A percentile compares a stretch with the other conserved stretches of the same genome.
phyloP scores from a whole-genome alignment of 163 green algal genomes.

The Scenedesmus sp. region DNA sequence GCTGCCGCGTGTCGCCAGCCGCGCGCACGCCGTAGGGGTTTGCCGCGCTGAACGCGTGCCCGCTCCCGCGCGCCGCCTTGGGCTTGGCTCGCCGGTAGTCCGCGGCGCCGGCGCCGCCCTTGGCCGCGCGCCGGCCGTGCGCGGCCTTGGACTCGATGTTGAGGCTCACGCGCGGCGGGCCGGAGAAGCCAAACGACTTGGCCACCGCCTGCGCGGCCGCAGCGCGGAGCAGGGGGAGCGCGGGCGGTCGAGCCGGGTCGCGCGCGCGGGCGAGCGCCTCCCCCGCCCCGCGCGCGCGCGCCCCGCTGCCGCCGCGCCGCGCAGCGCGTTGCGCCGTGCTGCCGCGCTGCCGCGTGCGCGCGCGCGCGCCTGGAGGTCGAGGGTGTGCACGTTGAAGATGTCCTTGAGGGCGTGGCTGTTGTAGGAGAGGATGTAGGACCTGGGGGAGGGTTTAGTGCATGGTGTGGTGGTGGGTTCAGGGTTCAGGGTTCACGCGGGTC shows the following conservation, averaged over 20 bases:
- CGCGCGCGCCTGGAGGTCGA: constrained; percentile 78
- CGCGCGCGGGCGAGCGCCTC: too few relatives aligned
- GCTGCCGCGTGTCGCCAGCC: constrained; percentile 84
- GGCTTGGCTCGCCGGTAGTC: constrained; percentile 66
- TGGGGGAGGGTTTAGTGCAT: constrained; percentile 64
- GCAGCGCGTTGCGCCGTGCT: too few relatives aligned
- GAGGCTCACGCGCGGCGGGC: constrained; percentile 83
- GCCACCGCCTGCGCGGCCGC: constrained; percentile 72
- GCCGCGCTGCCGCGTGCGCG: too few relatives aligned
- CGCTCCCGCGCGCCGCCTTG: too few relatives aligned
- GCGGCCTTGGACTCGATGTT: constrained; percentile 88
- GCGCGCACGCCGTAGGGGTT: constrained; percentile 89
- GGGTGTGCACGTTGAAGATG: constrained; percentile 96
- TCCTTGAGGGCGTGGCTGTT: constrained; percentile 97
- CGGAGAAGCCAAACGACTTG: constrained; percentile 92
- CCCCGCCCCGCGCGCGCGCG: background rate
- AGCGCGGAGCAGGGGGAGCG: background rate
- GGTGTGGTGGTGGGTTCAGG: constrained; percentile 63
- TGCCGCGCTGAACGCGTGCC: constrained; percentile 85
- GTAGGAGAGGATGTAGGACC: constrained; percentile 95
- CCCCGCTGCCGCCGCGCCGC: background rate
- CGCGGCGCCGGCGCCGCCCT: constrained; percentile 48
- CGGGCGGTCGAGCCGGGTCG: too few relatives aligned
- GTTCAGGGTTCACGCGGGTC: too few relatives aligned
- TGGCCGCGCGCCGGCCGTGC: constrained; percentile 66